A percentile compares a stretch with the other conserved stretches of the same genome.
These are phyloP conservation scores for Ramularia endophylla DNA, from an alignment of 2,329 filamentous ascomycete genomes.

Conservation along the genomic window DNA sequence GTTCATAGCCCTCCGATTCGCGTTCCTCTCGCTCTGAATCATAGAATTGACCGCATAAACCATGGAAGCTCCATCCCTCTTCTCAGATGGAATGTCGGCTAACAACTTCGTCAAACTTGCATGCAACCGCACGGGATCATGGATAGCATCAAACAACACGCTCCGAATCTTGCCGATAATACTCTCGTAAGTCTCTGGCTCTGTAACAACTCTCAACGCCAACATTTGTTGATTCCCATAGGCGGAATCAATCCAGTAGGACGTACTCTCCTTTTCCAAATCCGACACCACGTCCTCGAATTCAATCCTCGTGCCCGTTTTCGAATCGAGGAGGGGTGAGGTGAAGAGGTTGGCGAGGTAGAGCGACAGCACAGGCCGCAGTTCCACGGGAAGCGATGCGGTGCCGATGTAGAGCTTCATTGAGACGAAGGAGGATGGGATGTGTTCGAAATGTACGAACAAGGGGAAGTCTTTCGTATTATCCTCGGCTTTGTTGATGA, in stretches of 20 bases:
- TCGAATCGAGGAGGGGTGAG: constrained; percentile 62
- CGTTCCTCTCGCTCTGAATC: constrained; percentile 71
- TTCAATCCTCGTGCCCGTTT: constrained; percentile 67
- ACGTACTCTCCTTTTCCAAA: constrained; percentile 85
- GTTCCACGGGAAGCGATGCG: constrained; percentile 66
- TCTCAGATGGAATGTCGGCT: constrained; percentile 85
- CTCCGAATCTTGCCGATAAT: constrained; percentile 79
- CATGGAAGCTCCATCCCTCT: constrained; percentile 74
- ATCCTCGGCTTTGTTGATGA: constrained; percentile 63
- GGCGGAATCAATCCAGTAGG: constrained; percentile 67
- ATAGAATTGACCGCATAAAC: constrained; percentile 60
- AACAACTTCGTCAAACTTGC: constrained; percentile 71
- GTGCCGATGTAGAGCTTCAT: constrained; percentile 77
- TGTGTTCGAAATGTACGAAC: constrained; percentile 96
- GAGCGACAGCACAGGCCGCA: constrained; percentile 76
- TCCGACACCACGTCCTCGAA: constrained; percentile 92
- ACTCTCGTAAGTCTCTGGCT: constrained; percentile 77
- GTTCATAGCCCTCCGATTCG: constrained; percentile 68
- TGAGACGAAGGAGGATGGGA: constrained; percentile 87
- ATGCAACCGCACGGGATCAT: constrained; percentile 63
- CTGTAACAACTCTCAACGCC: constrained; percentile 75
- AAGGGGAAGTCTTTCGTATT: constrained; percentile 53
- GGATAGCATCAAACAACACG: constrained; percentile 82
- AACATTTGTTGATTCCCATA: constrained; percentile 76
- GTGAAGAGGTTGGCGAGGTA: constrained; percentile 95